Evolutionary conservation across 805 yeast genomes (phyloP).

Genomic region (Cyberlindnera samutprakarnensis): DNA sequence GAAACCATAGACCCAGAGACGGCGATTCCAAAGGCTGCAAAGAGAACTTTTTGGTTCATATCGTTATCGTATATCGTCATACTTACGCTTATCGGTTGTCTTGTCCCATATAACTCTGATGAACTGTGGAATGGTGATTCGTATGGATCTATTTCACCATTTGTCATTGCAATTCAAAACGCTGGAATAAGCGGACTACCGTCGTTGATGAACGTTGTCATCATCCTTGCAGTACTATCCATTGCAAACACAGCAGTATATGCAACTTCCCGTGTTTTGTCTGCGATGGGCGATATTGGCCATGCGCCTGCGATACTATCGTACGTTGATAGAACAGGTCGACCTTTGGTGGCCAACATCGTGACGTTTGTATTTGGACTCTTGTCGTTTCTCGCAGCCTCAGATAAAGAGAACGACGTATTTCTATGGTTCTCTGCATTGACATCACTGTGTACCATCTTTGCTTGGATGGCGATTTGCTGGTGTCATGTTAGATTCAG

Average conservation of each 20-base stretch:
- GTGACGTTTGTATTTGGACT: slow-evolving; percentile 48
- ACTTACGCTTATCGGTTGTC: slow-evolving; percentile 48
- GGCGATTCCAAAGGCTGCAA: slow-evolving; percentile 64
- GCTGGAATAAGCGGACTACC: slow-evolving; percentile 63
- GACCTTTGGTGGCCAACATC: slow-evolving; percentile 53
- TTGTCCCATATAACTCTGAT: slow-evolving; percentile 56
- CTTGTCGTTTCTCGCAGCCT: slow-evolving; percentile 52
- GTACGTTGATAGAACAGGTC: slow-evolving; percentile 58
- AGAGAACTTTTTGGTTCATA: slow-evolving; percentile 78
- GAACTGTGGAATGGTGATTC: slow-evolving; percentile 39
- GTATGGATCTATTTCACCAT: slow-evolving; percentile 66
- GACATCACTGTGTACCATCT: slow-evolving; percentile 52
- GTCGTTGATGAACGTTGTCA: slow-evolving; percentile 59
- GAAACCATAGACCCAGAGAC: slow-evolving; percentile 63
- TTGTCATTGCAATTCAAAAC: slow-evolving; percentile 59
- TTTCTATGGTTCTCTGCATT: slow-evolving; percentile 60
- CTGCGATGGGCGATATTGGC: slow-evolving; percentile 57
- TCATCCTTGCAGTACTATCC: slow-evolving; percentile 56
- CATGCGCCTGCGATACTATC: slow-evolving; percentile 50
- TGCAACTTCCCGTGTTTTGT: slow-evolving; percentile 60
- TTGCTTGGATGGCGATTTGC: slow-evolving; percentile 58
- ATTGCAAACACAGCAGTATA: slow-evolving; percentile 71
- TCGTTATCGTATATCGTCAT: slow-evolving; percentile 56
- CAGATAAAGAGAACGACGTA: slow-evolving; percentile 41
- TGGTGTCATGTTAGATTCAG: slow-evolving; percentile 56